Evolutionary conservation across 257 asterid species (phyloP).

Genomic region (Primulina tabacum): DNA sequence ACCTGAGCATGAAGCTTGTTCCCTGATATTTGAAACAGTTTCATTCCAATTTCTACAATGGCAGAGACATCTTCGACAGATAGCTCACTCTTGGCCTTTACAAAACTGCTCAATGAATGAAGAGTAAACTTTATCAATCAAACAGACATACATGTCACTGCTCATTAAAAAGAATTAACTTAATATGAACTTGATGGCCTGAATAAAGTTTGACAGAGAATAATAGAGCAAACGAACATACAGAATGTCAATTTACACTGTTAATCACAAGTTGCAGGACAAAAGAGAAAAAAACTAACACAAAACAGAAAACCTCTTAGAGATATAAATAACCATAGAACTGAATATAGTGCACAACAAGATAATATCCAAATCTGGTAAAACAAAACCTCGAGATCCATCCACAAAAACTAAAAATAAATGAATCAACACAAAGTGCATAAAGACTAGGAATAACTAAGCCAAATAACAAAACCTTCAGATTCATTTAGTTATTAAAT

Average conservation of each 20-base stretch:
- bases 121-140: conserved; percentile 30
- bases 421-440: not conserved
- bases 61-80: conserved; percentile 70
- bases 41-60: conserved; percentile 63
- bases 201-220: not conserved
- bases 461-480: conserved; percentile 8
- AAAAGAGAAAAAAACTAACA: not conserved
- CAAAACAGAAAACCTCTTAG: no score
- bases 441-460: conserved; percentile 3
- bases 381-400: not conserved
- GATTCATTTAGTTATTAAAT: conserved; percentile 4
- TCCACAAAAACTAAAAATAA: not conserved
- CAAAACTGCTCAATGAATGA: conserved; percentile 51
- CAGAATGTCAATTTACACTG: conserved; percentile 2
- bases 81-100: conserved; percentile 87
- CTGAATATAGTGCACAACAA: not conserved
- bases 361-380: not conserved
- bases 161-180: conserved; percentile 16
- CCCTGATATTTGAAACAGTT: conserved; percentile 64
- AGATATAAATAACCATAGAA: not conserved
- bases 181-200: conserved; percentile 12
- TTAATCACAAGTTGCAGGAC: conserved; percentile 17
- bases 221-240: not conserved
- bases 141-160: conserved; percentile 15
- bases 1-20: conserved; percentile 86